Conservation (phyloP, 2,329 filamentous ascomycete genomes). For the Ceratocystiopsis minuta region DNA sequence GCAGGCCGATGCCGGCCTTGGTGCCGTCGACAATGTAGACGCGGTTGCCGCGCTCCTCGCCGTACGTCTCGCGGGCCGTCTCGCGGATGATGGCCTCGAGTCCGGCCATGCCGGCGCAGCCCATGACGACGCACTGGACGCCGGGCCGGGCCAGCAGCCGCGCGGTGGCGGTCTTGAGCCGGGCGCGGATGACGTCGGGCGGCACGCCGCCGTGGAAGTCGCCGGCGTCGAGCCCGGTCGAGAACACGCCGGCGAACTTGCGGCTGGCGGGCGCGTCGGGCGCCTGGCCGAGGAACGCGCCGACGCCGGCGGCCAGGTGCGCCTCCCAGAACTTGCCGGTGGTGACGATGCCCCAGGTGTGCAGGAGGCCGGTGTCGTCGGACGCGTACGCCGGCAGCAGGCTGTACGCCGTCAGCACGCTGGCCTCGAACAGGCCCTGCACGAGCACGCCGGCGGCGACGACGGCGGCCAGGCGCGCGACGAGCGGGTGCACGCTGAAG, state of each 20-base stretch:
- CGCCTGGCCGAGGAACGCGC: conserved; percentile 38
- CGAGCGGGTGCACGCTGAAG: conserved; percentile 70
- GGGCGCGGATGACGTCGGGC: conserved; percentile 41
- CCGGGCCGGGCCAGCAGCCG: conserved; percentile 38
- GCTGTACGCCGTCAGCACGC: conserved; percentile 46
- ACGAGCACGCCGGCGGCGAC: conserved; percentile 28
- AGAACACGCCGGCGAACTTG: conserved; percentile 63
- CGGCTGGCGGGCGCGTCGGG: conserved; percentile 14
- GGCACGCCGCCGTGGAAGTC: conserved; percentile 58
- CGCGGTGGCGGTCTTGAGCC: conserved; percentile 53
- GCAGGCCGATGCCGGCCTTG: conserved; percentile 45
- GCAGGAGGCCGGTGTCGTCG: neutral
- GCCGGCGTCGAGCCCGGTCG: conserved; percentile 61
- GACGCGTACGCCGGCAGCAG: conserved; percentile 19
- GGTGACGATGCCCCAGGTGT: conserved; percentile 71
- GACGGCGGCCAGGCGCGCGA: conserved; percentile 32
- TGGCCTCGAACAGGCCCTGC: conserved; percentile 78
- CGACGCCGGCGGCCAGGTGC: conserved; percentile 49
- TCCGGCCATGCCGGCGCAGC: conserved; percentile 82
- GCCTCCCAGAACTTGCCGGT: conserved; percentile 72
- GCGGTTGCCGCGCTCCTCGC: conserved; percentile 30
- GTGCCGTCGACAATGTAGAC: conserved; percentile 68
- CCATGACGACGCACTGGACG: conserved; percentile 58
- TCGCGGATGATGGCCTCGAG: conserved; percentile 59
- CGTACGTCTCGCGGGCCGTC: conserved; percentile 47